phyloP scores from a whole-genome alignment of 2,329 filamentous ascomycete genomes.

The Cladosporium sp. region DNA sequence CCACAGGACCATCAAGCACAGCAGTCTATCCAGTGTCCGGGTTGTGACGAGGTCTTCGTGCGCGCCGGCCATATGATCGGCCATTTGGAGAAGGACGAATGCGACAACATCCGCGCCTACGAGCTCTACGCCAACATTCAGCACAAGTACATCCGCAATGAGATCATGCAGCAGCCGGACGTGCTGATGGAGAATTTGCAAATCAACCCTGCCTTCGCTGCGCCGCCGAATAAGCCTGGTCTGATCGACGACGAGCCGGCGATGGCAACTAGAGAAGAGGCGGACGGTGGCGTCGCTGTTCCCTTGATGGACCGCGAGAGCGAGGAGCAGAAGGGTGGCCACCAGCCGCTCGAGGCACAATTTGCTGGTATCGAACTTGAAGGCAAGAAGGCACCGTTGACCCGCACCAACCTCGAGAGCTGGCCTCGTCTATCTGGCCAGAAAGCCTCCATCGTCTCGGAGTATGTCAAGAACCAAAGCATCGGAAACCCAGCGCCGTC shows the following conservation, averaged over 20 bases:
- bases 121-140: conserved; percentile 48
- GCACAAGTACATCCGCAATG: conserved; percentile 46
- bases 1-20: conserved; percentile 45
- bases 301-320: conserved; percentile 19
- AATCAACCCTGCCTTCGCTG: conserved; percentile 10
- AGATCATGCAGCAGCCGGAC: conserved; percentile 28
- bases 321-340: conserved; percentile 14
- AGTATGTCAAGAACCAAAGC: conserved; percentile 2
- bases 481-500: conserved; percentile 9
- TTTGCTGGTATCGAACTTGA: conserved; percentile 14
- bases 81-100: conserved; percentile 54
- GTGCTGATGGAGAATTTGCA: conserved; percentile 21
- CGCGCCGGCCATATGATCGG: conserved; percentile 47
- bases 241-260: conserved; percentile 10
- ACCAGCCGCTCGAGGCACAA: conserved; percentile 15
- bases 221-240: neutral
- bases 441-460: conserved; percentile 5
- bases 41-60: conserved; percentile 47
- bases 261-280: conserved; percentile 25
- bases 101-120: conserved; percentile 37
- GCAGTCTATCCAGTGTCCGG: conserved; percentile 50
- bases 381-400: neutral
- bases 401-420: conserved; percentile 5
- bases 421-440: conserved; percentile 18
- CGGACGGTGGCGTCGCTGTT: conserved; percentile 14